phyloP scores from a whole-genome alignment of 2,329 filamentous ascomycete genomes.

The Exophiala sp. region DNA sequence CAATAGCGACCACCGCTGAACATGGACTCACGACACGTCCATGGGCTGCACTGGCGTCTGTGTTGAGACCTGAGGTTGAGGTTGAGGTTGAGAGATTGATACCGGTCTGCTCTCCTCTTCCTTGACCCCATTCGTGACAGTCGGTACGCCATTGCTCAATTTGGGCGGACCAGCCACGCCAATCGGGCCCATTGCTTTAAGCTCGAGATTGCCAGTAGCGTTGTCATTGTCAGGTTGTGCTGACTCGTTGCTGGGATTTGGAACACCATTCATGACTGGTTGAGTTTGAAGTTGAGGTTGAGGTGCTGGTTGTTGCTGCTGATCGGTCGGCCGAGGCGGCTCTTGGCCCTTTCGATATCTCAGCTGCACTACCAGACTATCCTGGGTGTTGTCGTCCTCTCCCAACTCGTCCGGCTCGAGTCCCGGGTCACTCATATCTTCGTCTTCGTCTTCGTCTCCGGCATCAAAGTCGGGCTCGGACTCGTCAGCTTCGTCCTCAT shows the following conservation, averaged over 20 bases:
- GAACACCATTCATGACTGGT: neutral
- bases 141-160: conserved; percentile 5
- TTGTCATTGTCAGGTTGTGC: neutral
- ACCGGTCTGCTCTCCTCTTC: neutral
- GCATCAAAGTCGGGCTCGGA: conserved; percentile 70
- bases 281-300: no score
- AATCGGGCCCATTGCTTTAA: conserved; percentile 2
- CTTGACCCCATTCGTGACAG: conserved; percentile 3
- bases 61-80: no score
- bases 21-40: conserved; percentile 16
- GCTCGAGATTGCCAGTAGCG: neutral
- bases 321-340: neutral
- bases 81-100: conserved; percentile 1
- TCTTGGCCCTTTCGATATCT: conserved; percentile 33
- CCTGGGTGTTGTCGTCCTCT: conserved; percentile 40
- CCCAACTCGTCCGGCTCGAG: conserved; percentile 39
- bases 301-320: neutral
- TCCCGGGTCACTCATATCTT: conserved; percentile 36
- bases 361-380: conserved; percentile 70
- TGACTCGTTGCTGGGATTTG: conserved; percentile 1
- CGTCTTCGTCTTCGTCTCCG: conserved; percentile 63
- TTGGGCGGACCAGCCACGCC: conserved; percentile 5
- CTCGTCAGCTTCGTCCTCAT: conserved; percentile 36
- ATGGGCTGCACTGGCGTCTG: conserved; percentile 8
- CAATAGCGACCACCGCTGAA: no score